Evolutionary conservation across 768 basidiomycete genomes (phyloP).

Genomic region (Tephrocybe sp.): DNA sequence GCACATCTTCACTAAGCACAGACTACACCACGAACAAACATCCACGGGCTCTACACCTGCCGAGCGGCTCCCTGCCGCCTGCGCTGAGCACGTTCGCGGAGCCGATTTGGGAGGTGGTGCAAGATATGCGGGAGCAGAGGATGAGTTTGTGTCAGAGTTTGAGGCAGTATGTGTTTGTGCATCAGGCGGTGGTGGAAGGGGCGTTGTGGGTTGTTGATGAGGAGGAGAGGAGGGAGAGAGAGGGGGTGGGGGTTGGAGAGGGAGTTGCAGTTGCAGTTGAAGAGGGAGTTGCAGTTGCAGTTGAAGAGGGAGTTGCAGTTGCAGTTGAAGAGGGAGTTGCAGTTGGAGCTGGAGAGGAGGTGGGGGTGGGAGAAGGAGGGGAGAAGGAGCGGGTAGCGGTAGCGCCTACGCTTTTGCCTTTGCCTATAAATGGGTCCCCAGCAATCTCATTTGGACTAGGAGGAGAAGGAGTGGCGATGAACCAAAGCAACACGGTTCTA

Average conservation of each 20-base stretch:
- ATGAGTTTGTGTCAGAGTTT: conserved; percentile 97
- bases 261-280: too few relatives aligned
- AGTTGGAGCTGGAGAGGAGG: conserved; percentile 13
- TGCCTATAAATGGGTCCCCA: neutral
- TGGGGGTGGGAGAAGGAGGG: conserved; percentile 11
- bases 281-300: too few relatives aligned
- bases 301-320: too few relatives aligned
- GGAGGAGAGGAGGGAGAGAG: conserved; percentile 36
- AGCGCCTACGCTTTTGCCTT: neutral
- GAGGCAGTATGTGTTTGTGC: conserved; percentile 92
- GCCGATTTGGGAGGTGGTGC: conserved; percentile 79
- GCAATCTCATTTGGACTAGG: neutral
- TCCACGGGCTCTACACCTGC: conserved; percentile 57
- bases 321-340: too few relatives aligned
- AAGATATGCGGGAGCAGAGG: conserved; percentile 93
- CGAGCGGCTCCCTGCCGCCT: conserved; percentile 43
- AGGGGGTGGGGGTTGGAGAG: conserved; percentile 1
- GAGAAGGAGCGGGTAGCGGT: conserved; percentile 1
- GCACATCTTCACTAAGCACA: too few relatives aligned
- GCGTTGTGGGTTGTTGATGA: conserved; percentile 76
- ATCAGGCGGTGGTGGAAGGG: conserved; percentile 82
- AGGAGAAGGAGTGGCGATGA: neutral
- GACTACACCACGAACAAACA: conserved; percentile 59
- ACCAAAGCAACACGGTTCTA: neutral
- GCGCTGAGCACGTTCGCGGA: conserved; percentile 63